Conservation (phyloP, 345 rosid species). For the Cardamine occulta region DNA sequence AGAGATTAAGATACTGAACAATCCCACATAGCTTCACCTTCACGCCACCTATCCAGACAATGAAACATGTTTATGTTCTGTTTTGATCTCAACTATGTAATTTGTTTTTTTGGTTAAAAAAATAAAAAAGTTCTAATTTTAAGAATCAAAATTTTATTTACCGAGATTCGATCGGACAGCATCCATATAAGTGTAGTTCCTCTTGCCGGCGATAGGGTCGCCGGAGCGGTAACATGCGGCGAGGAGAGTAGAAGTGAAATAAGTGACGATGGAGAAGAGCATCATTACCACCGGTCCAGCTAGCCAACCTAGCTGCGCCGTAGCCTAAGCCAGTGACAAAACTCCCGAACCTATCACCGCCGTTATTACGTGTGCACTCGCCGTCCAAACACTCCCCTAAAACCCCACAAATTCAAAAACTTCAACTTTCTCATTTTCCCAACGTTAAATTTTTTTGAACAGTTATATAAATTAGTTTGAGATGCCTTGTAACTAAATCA, state of each 20-base stretch:
- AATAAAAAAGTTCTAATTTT: too few species aligned
- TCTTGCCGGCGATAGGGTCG: constrained; percentile 50
- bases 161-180: constrained; percentile 55
- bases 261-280: constrained; percentile 53
- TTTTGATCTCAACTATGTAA: neutral
- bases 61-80: constrained; percentile 7
- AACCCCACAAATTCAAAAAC: neutral
- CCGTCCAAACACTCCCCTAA: constrained; percentile 49
- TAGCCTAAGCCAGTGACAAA: constrained; percentile 62
- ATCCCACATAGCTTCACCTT: constrained; percentile 48
- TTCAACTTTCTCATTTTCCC: neutral
- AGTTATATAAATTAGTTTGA: neutral
- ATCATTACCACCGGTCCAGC: constrained; percentile 52
- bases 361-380: constrained; percentile 63
- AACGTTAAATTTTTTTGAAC: neutral
- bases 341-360: constrained; percentile 71
- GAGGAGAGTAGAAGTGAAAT: constrained; percentile 48
- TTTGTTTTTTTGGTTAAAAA: neutral
- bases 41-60: constrained; percentile 38
- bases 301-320: constrained; percentile 65
- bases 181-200: constrained; percentile 52
- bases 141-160: neutral
- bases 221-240: constrained; percentile 51
- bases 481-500: neutral
- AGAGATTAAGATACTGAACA: constrained; percentile 46